Base-by-base conservation (phyloP, 2,329 filamentous ascomycete genomes). In the Cladophialophora yegresii region DNA sequence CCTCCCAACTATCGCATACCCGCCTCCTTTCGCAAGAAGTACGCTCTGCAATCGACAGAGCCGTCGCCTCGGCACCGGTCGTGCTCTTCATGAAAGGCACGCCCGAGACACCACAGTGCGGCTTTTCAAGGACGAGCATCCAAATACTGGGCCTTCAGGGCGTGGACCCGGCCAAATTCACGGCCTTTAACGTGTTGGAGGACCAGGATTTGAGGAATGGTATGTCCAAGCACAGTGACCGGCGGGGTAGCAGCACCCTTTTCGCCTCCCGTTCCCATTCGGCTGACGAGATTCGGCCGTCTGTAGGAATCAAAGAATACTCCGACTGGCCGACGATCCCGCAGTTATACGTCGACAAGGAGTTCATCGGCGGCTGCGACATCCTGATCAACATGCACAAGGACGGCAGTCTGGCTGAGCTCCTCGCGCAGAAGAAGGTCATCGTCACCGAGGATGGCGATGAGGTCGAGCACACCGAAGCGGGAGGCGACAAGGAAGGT, bases 31-130 rank as follows among this genome's bases (percentile, higher is more conserved):
- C 93, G 33, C 85, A 88, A 71, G 85, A 92, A 74, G 95, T 91
- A 10, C 87, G 85, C 67, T 79, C 86, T 45, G 92, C 93, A 28
- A 99, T 99, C 73, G 91, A 97, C 78, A 91, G 92, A 77, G 93
- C 93, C 33, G 89, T 99, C 16, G 83, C 81, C 26, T 93, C 92
- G 0, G 90, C 93, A 0, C 93, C 93, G 1, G 93, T 99, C 0
- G 95, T 99, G 0, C 84, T 99, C 63, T 99, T 99, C 83, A 99
- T 99, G 95, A 99, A 99, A 83, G 95, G 95, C 65, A 98, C 95
- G 1, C 95, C 95, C 64, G 93, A 97, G 80, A 91, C 87, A 66
- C 95, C 95, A 22, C 93, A 97, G 78, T 99, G 95, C 79, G 95
- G 95, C 53, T 99, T 97, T 83, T 98, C 93, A 64, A 87, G 93